Evolutionary conservation across 1,284 basidiomycete species (phyloP).

Genomic region (Vanrija pseudolonga): DNA sequence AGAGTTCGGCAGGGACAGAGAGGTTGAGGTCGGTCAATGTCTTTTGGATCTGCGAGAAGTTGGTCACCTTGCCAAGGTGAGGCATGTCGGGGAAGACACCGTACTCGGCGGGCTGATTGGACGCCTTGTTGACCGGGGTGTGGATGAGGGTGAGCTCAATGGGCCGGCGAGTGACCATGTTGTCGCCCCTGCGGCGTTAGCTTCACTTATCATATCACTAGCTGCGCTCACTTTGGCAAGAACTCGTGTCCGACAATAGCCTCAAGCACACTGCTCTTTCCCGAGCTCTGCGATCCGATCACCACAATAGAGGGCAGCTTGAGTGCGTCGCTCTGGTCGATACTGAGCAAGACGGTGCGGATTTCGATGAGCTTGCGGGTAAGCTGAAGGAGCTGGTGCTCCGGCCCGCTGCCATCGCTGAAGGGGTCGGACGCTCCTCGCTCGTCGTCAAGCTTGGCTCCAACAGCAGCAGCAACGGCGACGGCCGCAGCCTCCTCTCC

Average conservation of each 20-base stretch:
- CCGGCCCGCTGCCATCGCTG: constrained; percentile 11
- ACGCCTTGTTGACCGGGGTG: constrained; percentile 59
- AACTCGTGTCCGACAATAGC: constrained; percentile 98
- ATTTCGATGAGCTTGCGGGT: constrained; percentile 97
- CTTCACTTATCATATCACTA: background rate
- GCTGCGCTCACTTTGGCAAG: constrained; percentile 75
- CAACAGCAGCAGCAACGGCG: constrained; percentile 13
- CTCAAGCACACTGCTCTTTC: constrained; percentile 95
- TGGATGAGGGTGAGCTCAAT: constrained; percentile 97
- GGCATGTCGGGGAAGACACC: constrained; percentile 79
- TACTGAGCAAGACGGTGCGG: constrained; percentile 83
- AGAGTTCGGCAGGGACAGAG: constrained; percentile 79
- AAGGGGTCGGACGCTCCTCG: background rate
- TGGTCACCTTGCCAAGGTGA: constrained; percentile 75
- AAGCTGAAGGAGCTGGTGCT: constrained; percentile 69
- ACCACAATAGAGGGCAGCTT: constrained; percentile 97
- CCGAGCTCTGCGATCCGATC: constrained; percentile 95
- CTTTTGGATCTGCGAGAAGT: constrained; percentile 85
- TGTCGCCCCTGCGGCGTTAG: constrained; percentile 69
- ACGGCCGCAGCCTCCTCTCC: constrained; percentile 18
- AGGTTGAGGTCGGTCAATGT: constrained; percentile 93
- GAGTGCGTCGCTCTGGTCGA: constrained; percentile 90
- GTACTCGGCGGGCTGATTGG: constrained; percentile 70
- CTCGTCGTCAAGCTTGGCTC: constrained; percentile 7
- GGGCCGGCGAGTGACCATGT: constrained; percentile 98